Conservation (phyloP, 345 rosid genomes). For the Rhodamnia rubescens region DNA sequence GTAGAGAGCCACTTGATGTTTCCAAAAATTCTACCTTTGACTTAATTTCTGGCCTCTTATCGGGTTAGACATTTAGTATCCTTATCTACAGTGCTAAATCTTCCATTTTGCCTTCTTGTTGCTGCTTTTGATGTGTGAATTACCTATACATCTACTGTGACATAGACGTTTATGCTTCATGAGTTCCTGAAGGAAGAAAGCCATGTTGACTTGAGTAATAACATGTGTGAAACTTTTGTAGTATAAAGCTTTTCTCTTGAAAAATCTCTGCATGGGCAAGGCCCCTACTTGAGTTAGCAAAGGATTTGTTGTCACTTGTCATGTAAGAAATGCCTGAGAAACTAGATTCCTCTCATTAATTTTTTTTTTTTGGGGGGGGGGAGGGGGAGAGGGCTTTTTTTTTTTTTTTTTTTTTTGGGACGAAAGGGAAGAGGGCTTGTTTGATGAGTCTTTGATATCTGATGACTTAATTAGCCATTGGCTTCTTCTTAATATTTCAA, state of each 20-base stretch:
- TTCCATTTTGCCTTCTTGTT: not conserved
- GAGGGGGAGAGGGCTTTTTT: too few species aligned
- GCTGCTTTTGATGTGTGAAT: not conserved
- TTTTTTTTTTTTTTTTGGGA: too few species aligned
- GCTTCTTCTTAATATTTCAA: not conserved
- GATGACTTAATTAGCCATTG: not conserved
- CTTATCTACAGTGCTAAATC: not conserved
- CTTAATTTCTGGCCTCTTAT: slow-evolving; percentile 67
- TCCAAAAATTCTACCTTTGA: slow-evolving; percentile 71
- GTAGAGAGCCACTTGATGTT: slow-evolving; percentile 96
- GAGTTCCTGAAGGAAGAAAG: not conserved
- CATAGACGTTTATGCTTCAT: not conserved
- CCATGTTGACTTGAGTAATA: not conserved
- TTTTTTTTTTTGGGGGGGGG: too few species aligned
- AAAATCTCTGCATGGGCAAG: not conserved
- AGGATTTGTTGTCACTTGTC: not conserved
- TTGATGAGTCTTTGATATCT: not conserved
- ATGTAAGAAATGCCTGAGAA: not conserved
- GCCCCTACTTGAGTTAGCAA: not conserved
- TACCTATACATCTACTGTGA: not conserved
- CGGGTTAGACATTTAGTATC: slow-evolving; percentile 33
- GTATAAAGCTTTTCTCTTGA: not conserved
- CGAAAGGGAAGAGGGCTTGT: not conserved
- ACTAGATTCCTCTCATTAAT: not conserved
- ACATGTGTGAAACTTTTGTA: not conserved